Base-by-base conservation (phyloP, 2,329 filamentous ascomycete species). In the Cordyceps cateniannulata region DNA sequence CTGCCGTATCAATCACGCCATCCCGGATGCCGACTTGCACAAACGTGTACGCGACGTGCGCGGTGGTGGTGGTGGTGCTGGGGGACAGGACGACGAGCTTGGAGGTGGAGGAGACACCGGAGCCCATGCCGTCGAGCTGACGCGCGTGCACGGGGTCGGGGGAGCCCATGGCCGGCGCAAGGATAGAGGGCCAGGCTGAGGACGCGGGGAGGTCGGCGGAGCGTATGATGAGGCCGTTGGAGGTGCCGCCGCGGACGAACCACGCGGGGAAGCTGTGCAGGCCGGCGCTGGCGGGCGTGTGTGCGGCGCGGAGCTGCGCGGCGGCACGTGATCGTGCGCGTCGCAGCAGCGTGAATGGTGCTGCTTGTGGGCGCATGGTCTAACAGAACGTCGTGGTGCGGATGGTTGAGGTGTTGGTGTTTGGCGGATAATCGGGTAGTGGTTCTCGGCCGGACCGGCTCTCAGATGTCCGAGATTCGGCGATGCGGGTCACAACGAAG, bases 121-220 rank as follows among this genome's bases (percentile, higher is more conserved):
- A 86, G 3, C 88, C 88, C 72, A 91, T 80, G 9, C 88, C 88
- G 69, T 91, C 81, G 1, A 92, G 83, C 71, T 92, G 89, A 0
- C 89, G 81, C 0, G 84, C 86, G 70, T 87, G 79, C 0, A n/a
- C 18, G 0, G 80, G 76, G 66, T 91, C 89, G 0, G 85, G 86
- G 3, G 83, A 85, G 35, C 86, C 86, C 71, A 90, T 85, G 8
- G 78, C 79, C 3, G 80, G 75, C 22, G 79, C 77, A 63, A 89
- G 85, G 20, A 89, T 81, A 0, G 75, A 67, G 4, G 75, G 72
- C 65, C 77, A 79, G 61, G 72, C 65, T 1, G 66, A 62, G 49
- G 69, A 66, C 1, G 70, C 63, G 1, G 76, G 76, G 1, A 79
- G 72, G 52, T 74, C 67, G 29, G 62, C 62, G 16, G 72, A 69